These are phyloP conservation scores for Fusarium foetens DNA, from an alignment of 2,329 filamentous ascomycete species.

Conservation along the genomic window DNA sequence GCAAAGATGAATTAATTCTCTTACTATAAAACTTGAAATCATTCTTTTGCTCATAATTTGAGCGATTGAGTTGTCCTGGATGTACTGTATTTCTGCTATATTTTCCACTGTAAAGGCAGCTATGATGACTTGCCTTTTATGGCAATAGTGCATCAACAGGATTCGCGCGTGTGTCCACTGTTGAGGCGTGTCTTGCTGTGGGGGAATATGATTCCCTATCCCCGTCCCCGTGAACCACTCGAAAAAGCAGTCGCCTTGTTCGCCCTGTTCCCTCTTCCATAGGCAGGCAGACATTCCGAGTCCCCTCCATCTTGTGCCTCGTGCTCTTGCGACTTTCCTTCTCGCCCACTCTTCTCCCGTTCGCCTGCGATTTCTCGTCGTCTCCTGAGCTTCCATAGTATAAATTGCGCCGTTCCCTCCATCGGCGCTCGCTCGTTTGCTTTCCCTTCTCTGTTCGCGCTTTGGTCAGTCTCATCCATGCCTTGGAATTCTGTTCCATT, in stretches of 20 bases:
- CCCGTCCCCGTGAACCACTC: conserved; percentile 28
- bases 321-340: conserved; percentile 29
- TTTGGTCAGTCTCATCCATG: conserved; percentile 36
- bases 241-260: conserved; percentile 38
- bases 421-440: conserved; percentile 2
- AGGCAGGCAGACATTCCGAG: conserved; percentile 30
- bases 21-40: not conserved
- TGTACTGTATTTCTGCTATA: not conserved
- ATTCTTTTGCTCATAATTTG: not conserved
- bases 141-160: conserved; percentile 34
- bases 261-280: conserved; percentile 34
- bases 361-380: conserved; percentile 35
- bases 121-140: conserved; percentile 19
- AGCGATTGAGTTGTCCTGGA: not conserved
- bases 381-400: conserved; percentile 19
- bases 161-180: conserved; percentile 35
- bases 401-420: conserved; percentile 31
- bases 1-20: fast-evolving
- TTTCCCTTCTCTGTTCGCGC: conserved; percentile 19
- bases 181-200: conserved; percentile 34
- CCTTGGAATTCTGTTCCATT: conserved; percentile 11
- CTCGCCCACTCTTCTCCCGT: conserved; percentile 40
- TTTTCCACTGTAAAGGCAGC: conserved; percentile 20
- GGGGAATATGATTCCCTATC: conserved; percentile 12
- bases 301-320: conserved; percentile 28